These are phyloP conservation scores for Aspergillus hortae DNA, from an alignment of 2,329 filamentous ascomycete species.

Conservation along the genomic window DNA sequence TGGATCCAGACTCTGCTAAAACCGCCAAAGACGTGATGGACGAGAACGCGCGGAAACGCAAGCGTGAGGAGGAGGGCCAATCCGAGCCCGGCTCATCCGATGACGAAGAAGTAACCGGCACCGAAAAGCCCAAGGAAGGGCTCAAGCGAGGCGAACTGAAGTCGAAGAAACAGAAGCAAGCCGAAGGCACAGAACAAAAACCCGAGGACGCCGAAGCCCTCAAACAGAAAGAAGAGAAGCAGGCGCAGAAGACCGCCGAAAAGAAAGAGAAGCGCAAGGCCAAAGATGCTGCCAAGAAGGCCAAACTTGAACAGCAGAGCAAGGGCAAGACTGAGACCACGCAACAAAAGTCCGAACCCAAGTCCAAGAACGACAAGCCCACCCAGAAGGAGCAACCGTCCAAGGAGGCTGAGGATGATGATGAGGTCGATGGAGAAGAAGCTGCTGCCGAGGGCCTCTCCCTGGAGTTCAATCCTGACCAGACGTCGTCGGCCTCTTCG, in stretches of 20 bases:
- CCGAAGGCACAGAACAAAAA: conserved; percentile 22
- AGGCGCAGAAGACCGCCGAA: conserved; percentile 45
- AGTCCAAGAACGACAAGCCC: conserved; percentile 17
- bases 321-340: conserved; percentile 15
- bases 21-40: conserved; percentile 92
- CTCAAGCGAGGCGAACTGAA: conserved; percentile 48
- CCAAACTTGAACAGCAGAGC: conserved; percentile 29
- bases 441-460: conserved; percentile 49
- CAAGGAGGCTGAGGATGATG: conserved; percentile 23
- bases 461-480: conserved; percentile 42
- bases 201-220: conserved; percentile 33
- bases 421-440: conserved; percentile 34
- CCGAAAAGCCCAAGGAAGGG: conserved; percentile 58
- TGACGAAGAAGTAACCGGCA: conserved; percentile 39
- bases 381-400: conserved; percentile 15
- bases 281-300: conserved; percentile 33
- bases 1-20: conserved; percentile 87
- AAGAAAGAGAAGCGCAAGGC: conserved; percentile 51
- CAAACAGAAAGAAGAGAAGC: conserved; percentile 38
- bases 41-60: conserved; percentile 75
- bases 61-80: conserved; percentile 60
- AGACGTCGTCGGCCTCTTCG: conserved; percentile 41
- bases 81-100: conserved; percentile 38
- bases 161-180: conserved; percentile 56
- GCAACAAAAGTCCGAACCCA: conserved; percentile 19